phyloP scores from a whole-genome alignment of 179 eudicot genomes.

The Silene noctiflora region DNA sequence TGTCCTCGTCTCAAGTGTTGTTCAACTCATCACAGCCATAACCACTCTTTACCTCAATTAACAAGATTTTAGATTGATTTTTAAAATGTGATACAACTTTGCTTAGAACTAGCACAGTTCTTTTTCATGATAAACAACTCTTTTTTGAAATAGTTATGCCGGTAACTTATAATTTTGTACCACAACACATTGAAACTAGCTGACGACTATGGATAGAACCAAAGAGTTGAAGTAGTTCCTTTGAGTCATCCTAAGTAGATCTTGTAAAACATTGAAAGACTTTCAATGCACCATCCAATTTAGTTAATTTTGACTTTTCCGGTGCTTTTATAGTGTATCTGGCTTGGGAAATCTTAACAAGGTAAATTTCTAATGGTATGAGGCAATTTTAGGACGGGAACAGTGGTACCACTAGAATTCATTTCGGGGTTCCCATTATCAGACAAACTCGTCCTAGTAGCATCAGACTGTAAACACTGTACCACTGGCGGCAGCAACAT shows the following conservation, averaged over 20 bases:
- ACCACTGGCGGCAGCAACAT: no score
- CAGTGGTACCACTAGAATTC: no score
- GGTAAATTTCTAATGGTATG: no score
- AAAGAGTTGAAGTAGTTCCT: no score
- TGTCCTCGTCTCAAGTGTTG: neutral
- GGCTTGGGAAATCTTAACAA: no score
- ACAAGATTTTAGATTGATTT: neutral
- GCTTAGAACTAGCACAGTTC: neutral
- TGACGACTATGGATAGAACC: neutral
- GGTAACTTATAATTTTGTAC: neutral
- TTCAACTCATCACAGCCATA: neutral
- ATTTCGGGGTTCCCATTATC: no score
- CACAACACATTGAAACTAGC: neutral
- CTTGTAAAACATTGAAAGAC: neutral
- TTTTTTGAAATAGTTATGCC: no score
- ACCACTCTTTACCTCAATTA: neutral
- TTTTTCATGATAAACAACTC: neutral
- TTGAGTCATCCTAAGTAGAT: neutral
- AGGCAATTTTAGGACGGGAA: no score
- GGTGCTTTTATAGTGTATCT: no score
- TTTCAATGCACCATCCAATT: no score
- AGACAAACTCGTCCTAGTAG: neutral
- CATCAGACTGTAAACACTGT: no score
- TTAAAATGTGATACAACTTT: neutral
- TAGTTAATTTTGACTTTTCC: no score